Percentiles rank a stretch among this genome's conserved stretches.
These are phyloP conservation scores for Penicillium sp. DNA, from an alignment of 2,329 filamentous ascomycete species.

Conservation along the genomic window DNA sequence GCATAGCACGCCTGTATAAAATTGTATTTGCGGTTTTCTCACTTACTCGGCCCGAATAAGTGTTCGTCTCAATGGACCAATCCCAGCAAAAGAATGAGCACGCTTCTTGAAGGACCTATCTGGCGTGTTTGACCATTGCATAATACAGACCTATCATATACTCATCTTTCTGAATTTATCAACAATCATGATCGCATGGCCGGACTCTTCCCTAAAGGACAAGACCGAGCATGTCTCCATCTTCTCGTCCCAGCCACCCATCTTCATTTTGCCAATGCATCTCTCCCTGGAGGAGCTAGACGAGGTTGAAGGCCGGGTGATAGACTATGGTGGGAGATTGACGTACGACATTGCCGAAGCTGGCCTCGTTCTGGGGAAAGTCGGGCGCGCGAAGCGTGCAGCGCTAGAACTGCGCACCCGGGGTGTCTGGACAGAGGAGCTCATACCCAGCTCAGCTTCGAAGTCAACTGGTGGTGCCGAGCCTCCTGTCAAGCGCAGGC, in stretches of 20 bases:
- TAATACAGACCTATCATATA: background rate
- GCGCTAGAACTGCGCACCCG: constrained; percentile 71
- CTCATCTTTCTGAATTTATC: background rate
- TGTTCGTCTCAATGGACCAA: background rate
- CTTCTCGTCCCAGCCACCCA: constrained; percentile 53
- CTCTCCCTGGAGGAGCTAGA: constrained; percentile 62
- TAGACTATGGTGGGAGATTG: constrained; percentile 52
- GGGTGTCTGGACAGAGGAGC: constrained; percentile 53
- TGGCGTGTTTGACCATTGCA: background rate
- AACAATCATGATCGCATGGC: background rate
- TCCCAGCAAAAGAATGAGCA: background rate
- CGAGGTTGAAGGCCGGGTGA: constrained; percentile 62
- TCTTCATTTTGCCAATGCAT: constrained; percentile 72
- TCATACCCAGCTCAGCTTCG: background rate
- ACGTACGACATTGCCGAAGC: constrained; percentile 73
- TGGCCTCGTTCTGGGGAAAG: constrained; percentile 68
- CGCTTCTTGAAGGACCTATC: background rate
- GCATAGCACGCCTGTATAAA: background rate
- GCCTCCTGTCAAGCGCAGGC: constrained; percentile 28
- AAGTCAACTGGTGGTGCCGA: background rate
- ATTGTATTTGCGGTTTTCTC: background rate
- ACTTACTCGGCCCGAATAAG: background rate
- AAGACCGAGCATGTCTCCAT: constrained; percentile 6
- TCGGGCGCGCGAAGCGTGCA: constrained; percentile 67
- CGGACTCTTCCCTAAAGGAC: background rate